Evolutionary conservation across 306 rosid species (phyloP).

Genomic region (Senna tora): DNA sequence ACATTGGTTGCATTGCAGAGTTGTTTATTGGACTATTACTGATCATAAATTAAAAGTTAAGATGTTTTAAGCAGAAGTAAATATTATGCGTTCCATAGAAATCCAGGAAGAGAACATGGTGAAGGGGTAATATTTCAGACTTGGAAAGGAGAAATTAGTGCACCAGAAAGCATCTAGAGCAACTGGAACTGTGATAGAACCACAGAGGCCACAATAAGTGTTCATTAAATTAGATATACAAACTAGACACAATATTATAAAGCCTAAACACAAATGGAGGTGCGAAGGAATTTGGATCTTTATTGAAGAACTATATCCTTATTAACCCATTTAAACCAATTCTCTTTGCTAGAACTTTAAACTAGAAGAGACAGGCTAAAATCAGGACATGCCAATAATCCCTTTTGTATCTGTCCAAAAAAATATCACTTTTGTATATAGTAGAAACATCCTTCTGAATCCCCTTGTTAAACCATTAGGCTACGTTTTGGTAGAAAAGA

Average conservation of each 20-base stretch:
- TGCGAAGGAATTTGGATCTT: not conserved
- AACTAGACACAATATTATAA: not conserved
- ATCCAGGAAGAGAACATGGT: not conserved
- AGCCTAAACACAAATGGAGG: not conserved
- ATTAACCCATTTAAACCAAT: not conserved
- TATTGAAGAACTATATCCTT: not conserved
- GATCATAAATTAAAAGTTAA: not conserved
- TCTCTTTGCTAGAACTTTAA: not conserved
- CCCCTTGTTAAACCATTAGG: no score
- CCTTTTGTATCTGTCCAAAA: no score
- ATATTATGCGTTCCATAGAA: not conserved
- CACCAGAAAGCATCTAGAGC: conserved; percentile 1
- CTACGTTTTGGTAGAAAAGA: no score
- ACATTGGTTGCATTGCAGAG: not conserved
- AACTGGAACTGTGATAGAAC: not conserved
- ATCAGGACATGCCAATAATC: not conserved
- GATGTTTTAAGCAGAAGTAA: not conserved
- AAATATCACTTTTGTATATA: not conserved
- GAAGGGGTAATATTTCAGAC: not conserved
- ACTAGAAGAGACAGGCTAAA: not conserved
- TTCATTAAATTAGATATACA: not conserved
- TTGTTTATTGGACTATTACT: not conserved
- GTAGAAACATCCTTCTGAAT: not conserved
- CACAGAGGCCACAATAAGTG: not conserved
- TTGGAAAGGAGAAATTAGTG: conserved; percentile 17